Conservation (phyloP, 2,329 filamentous ascomycete genomes). For the Dichotomopilus funicola region DNA sequence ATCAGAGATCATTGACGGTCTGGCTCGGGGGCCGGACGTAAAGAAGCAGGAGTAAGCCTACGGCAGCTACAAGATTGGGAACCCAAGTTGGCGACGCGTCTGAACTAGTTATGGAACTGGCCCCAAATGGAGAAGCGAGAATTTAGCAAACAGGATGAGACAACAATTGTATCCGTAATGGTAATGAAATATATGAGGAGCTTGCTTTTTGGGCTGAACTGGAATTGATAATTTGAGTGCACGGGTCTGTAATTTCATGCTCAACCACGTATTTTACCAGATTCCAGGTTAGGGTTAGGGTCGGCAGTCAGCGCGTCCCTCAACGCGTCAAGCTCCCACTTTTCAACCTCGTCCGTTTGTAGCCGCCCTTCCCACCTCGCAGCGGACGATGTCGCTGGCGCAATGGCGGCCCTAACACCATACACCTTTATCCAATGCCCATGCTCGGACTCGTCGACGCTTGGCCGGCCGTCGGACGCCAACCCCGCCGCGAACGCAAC, state of each 20-base stretch:
- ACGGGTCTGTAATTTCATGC: too few relatives aligned
- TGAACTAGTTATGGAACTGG: not conserved
- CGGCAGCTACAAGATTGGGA: not conserved
- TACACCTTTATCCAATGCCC: slow-evolving; percentile 64
- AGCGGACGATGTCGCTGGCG: slow-evolving; percentile 3
- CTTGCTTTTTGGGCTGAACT: too few relatives aligned
- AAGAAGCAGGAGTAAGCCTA: not conserved
- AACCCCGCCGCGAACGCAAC: not conserved
- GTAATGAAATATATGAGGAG: too few relatives aligned
- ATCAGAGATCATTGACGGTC: slow-evolving; percentile 41
- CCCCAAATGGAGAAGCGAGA: too few relatives aligned
- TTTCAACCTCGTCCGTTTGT: not conserved
- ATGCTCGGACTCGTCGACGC: slow-evolving; percentile 45
- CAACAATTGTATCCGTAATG: too few relatives aligned
- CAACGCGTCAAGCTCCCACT: not conserved
- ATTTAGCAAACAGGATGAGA: too few relatives aligned
- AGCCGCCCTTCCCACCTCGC: not conserved
- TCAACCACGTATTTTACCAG: too few relatives aligned
- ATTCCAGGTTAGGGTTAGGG: slow-evolving; percentile 11
- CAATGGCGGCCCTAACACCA: slow-evolving; percentile 48
- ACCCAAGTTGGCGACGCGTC: not conserved
- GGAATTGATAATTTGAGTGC: too few relatives aligned
- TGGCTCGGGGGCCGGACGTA: slow-evolving; percentile 26
- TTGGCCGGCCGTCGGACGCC: slow-evolving; percentile 26
- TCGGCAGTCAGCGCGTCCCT: not conserved